Percentiles rank a stretch among this genome's conserved stretches.
Evolutionary conservation across 2,329 filamentous ascomycete species (phyloP).

Genomic region (Claviceps arundinis): DNA sequence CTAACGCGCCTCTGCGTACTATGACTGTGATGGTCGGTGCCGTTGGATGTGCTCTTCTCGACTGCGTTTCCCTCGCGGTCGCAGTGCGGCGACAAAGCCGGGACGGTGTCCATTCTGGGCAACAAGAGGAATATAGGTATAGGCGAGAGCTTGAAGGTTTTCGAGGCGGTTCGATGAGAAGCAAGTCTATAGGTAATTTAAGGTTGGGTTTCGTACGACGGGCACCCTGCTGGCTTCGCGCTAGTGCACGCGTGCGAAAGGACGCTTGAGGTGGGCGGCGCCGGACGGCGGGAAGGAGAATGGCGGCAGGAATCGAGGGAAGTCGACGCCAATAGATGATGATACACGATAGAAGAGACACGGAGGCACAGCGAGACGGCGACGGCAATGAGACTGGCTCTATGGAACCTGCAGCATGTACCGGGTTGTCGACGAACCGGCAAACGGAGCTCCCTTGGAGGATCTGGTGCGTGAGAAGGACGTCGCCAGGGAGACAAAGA

Average conservation of each 20-base stretch:
- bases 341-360: neutral
- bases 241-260: neutral
- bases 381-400: neutral
- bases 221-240: neutral
- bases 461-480: neutral
- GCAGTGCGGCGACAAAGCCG: neutral
- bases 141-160: neutral
- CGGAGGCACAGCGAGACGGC: neutral
- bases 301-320: neutral
- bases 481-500: neutral
- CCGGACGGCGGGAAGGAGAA: neutral
- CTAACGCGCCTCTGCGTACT: slow-evolving; percentile 24
- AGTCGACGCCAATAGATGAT: neutral
- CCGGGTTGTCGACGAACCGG: neutral
- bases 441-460: neutral
- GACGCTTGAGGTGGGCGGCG: neutral
- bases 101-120: neutral
- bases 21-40: slow-evolving; percentile 21
- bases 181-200: neutral
- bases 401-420: neutral
- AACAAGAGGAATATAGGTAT: neutral
- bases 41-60: slow-evolving; percentile 9
- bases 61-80: neutral
- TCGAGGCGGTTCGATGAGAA: neutral
- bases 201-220: neutral